These are phyloP conservation scores for Phaseolus coccineus DNA, from an alignment of 331 rosid species.

Conservation along the genomic window DNA sequence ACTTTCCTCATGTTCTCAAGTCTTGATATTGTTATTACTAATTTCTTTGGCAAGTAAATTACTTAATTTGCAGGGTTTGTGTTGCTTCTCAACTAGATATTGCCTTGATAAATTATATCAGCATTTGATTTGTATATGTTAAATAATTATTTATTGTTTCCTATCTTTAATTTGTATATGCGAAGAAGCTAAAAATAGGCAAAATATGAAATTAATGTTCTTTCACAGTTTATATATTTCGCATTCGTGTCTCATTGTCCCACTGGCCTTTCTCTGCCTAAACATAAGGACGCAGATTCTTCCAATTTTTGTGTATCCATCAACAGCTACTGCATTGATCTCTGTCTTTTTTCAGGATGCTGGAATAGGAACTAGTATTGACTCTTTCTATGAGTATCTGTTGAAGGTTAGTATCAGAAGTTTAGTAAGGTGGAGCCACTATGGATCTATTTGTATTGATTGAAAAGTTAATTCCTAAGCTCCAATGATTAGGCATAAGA, in stretches of 20 bases:
- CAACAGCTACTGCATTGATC: slow-evolving; percentile 31
- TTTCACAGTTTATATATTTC: slow-evolving; percentile 21
- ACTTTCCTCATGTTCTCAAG: neutral
- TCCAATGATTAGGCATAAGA: slow-evolving; percentile 6
- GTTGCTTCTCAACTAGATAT: slow-evolving; percentile 5
- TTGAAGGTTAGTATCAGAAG: slow-evolving; percentile 75
- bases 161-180: neutral
- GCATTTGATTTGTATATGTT: neutral
- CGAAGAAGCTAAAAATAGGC: neutral
- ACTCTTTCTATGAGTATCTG: slow-evolving; percentile 95
- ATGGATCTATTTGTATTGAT: slow-evolving; percentile 17
- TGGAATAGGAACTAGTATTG: slow-evolving; percentile 98
- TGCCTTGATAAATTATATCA: slow-evolving; percentile 9
- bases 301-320: slow-evolving; percentile 2
- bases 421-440: slow-evolving; percentile 42
- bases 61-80: slow-evolving; percentile 23
- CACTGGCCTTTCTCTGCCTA: slow-evolving; percentile 10
- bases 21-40: neutral
- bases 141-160: slow-evolving; percentile 1
- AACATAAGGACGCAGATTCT: slow-evolving; percentile 1
- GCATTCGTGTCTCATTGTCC: slow-evolving; percentile 4
- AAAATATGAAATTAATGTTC: neutral
- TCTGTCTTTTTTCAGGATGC: slow-evolving; percentile 81
- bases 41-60: neutral
- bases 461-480: neutral